Evolutionary conservation across 2,329 filamentous ascomycete species (phyloP), one percentile per base, ranked within the genome.

Genomic region (Dendrostoma leiphaemia): DNA sequence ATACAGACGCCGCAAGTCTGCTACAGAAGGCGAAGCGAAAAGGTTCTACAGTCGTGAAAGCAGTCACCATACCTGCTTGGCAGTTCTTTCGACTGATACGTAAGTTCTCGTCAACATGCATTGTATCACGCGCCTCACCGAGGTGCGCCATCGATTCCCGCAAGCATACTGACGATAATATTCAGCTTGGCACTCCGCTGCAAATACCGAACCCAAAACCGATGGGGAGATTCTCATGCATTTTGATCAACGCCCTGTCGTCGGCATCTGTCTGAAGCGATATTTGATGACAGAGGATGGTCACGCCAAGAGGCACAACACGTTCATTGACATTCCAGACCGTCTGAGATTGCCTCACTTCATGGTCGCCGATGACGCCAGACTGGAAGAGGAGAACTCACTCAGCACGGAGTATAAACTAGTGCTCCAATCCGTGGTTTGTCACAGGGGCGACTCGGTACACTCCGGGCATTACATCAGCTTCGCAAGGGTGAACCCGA

Each of bases 31-130:
- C 71, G 61, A 69, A 74, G 63, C 69, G 67, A 61, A 67, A 78
- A 66, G 69, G 75, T 62, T 81, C 79, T 12, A 77, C 74, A 2
- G 75, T 78, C 53, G 77, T 74, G 61, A 96, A 93, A 65, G 92
- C 96, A 63, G 89, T 97, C 13, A 86, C 93, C 55, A 96, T 97
- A 76, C 93, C 93, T 34, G 94, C 94, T 2, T 97, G 92, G 91
- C 93, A 97, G 65, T 96, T 97, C 66, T 97, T 97, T 72, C 91
- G 89, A 64, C 76, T 97, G 24, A 91, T 97, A 63, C 92, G 89
- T 91, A 75, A 73, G 88, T 51, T 17, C 23, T 31, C 29, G 23
- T n/a, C n/a, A n/a, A n/a, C n/a, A n/a, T n/a, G n/a, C n/a, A n/a
- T n/a, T n/a, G n/a, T n/a, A n/a, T n/a, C n/a, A n/a, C n/a, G n/a